Conservation (phyloP, 371 early-diverging fungal species). For the Mucor irregularis region DNA sequence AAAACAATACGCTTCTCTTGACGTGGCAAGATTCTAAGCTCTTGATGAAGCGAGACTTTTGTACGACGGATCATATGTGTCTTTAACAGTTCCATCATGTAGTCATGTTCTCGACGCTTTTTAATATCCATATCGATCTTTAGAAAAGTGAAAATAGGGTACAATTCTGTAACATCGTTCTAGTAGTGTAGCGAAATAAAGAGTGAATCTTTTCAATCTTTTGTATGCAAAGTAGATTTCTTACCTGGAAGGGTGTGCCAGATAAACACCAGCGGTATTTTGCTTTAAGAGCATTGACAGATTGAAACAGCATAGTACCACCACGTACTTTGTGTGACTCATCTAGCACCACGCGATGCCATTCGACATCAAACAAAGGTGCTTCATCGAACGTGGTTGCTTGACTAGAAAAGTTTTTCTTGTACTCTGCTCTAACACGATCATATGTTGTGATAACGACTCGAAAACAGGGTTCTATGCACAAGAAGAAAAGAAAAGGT, state of each 20-base stretch:
- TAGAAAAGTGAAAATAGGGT: constrained; percentile 41
- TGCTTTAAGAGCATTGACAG: constrained; percentile 27
- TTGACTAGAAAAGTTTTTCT: not conserved
- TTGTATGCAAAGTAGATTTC: not conserved
- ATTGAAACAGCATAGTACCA: constrained; percentile 25
- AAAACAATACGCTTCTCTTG: constrained; percentile 34
- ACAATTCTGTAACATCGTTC: constrained; percentile 40
- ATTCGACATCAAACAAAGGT: constrained; percentile 43
- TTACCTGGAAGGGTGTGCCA: constrained; percentile 76
- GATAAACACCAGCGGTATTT: constrained; percentile 81
- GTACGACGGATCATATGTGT: constrained; percentile 45
- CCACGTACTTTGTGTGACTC: constrained; percentile 82
- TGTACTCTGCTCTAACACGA: constrained; percentile 34
- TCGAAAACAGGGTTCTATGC: constrained; percentile 38
- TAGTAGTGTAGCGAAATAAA: not conserved
- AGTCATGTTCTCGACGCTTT: constrained; percentile 25
- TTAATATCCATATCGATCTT: constrained; percentile 21
- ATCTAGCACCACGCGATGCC: constrained; percentile 65
- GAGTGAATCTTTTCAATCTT: not conserved
- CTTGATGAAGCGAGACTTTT: constrained; percentile 17
- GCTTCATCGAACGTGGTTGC: not conserved
- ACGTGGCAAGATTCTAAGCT: constrained; percentile 35
- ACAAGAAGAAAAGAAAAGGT: not conserved
- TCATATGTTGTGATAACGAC: constrained; percentile 47
- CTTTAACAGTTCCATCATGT: constrained; percentile 29